Evolutionary conservation across 1,284 basidiomycete genomes (phyloP).

Genomic region (Moniliella sp.): DNA sequence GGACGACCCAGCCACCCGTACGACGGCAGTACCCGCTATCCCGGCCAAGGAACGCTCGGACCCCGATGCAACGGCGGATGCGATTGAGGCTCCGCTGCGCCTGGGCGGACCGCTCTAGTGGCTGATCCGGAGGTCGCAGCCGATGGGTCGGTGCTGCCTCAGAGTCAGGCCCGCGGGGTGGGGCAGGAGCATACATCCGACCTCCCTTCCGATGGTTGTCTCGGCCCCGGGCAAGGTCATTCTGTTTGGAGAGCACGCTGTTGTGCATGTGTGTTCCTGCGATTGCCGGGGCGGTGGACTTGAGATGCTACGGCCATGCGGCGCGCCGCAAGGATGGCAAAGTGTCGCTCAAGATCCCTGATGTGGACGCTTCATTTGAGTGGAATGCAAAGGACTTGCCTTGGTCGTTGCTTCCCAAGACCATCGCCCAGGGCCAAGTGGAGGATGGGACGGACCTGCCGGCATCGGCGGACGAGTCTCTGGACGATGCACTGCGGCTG

Average conservation of each 20-base stretch:
- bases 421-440: slow-evolving; percentile 2
- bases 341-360: slow-evolving; percentile 56
- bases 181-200: too few species aligned
- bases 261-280: slow-evolving; percentile 93
- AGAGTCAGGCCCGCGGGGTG: too few species aligned
- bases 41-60: too few species aligned
- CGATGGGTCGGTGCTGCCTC: too few species aligned
- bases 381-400: slow-evolving; percentile 64
- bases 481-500: slow-evolving; percentile 9
- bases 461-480: slow-evolving; percentile 1
- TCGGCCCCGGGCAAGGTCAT: slow-evolving; percentile 82
- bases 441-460: background rate
- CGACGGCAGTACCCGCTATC: background rate
- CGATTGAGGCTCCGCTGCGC: too few species aligned
- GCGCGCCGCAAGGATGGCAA: slow-evolving; percentile 53
- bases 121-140: too few species aligned
- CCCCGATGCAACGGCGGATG: too few species aligned
- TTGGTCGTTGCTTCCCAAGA: slow-evolving; percentile 46
- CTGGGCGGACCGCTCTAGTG: too few species aligned
- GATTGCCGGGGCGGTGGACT: slow-evolving; percentile 75
- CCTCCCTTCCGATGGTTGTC: slow-evolving; percentile 12
- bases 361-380: slow-evolving; percentile 57
- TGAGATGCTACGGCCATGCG: slow-evolving; percentile 74
- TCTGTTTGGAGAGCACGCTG: slow-evolving; percentile 92
- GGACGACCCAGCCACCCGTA: slow-evolving; percentile 7